Evolutionary conservation across 2,329 filamentous ascomycete genomes (phyloP).

Genomic region (Pestalotiopsis sp.): DNA sequence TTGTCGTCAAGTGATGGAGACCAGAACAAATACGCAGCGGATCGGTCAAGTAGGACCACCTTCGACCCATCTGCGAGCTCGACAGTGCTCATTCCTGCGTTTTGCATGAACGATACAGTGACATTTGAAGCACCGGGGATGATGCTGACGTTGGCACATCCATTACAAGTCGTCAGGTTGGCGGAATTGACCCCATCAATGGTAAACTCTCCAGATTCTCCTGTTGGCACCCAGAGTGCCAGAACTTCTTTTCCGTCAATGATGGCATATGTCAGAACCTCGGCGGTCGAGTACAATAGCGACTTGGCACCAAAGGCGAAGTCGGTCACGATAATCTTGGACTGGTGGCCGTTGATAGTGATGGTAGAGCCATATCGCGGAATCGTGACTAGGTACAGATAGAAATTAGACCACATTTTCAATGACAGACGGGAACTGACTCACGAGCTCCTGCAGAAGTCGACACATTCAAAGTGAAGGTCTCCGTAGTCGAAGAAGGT

Average conservation of each 20-base stretch:
- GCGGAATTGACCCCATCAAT: slow-evolving; percentile 43
- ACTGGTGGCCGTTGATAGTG: slow-evolving; percentile 61
- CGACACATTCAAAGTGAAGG: slow-evolving; percentile 56
- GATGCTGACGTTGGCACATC: slow-evolving; percentile 44
- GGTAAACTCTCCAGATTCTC: slow-evolving; percentile 57
- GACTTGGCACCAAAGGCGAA: slow-evolving; percentile 55
- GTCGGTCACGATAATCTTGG: slow-evolving; percentile 64
- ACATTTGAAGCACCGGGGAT: slow-evolving; percentile 41
- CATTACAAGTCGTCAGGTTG: slow-evolving; percentile 38
- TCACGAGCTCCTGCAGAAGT: slow-evolving; percentile 53
- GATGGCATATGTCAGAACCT: slow-evolving; percentile 53
- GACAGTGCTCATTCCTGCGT: slow-evolving; percentile 48
- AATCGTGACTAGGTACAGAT: slow-evolving; percentile 42
- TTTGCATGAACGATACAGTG: slow-evolving; percentile 51
- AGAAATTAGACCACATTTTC: neutral
- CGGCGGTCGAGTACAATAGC: slow-evolving; percentile 57
- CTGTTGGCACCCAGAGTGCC: slow-evolving; percentile 55
- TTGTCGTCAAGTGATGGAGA: slow-evolving; percentile 51
- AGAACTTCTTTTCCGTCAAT: slow-evolving; percentile 50
- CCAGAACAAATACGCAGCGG: slow-evolving; percentile 59
- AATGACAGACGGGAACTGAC: neutral
- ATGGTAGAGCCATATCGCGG: slow-evolving; percentile 52
- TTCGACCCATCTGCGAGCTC: slow-evolving; percentile 48
- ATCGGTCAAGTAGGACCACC: slow-evolving; percentile 55
- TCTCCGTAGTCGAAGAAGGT: slow-evolving; percentile 50